These are phyloP conservation scores for Lathyrus sativus DNA, from an alignment of 306 rosid genomes.

Conservation along the genomic window DNA sequence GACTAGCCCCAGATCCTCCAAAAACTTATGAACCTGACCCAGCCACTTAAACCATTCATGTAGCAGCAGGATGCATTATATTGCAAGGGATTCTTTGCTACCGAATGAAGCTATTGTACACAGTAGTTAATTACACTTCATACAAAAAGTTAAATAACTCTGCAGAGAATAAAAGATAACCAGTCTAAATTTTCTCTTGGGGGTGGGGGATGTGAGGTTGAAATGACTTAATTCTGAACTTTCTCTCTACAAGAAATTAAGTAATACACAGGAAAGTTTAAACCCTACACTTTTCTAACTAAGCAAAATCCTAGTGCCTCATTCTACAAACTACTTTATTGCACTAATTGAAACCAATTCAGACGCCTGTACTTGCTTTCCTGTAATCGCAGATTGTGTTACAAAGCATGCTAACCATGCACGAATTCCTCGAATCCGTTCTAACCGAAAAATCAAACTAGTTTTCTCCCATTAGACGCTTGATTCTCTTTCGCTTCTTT, in stretches of 20 bases:
- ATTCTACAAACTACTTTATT: slow-evolving; percentile 53
- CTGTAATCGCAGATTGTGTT: slow-evolving; percentile 46
- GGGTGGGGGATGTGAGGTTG: slow-evolving; percentile 12
- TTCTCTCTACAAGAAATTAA: slow-evolving; percentile 44
- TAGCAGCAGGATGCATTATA: slow-evolving; percentile 21
- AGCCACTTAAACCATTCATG: slow-evolving; percentile 4
- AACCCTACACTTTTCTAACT: slow-evolving; percentile 51
- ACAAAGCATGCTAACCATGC: slow-evolving; percentile 51
- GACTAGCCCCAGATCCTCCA: too few species aligned
- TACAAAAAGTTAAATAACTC: not conserved
- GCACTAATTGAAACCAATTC: slow-evolving; percentile 45
- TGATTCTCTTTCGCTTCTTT: slow-evolving; percentile 36
- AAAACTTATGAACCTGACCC: not conserved
- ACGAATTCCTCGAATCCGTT: slow-evolving; percentile 44
- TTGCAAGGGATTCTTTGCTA: slow-evolving; percentile 16
- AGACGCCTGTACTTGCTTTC: slow-evolving; percentile 41
- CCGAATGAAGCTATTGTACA: slow-evolving; percentile 1
- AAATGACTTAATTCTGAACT: slow-evolving; percentile 44
- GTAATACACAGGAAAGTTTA: slow-evolving; percentile 50
- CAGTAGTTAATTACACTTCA: slow-evolving; percentile 15
- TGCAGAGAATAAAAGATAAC: slow-evolving; percentile 17
- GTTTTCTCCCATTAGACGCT: slow-evolving; percentile 38
- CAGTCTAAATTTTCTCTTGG: not conserved
- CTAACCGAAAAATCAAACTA: slow-evolving; percentile 47
- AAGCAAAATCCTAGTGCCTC: slow-evolving; percentile 45